Base-by-base conservation (phyloP, 2,329 filamentous ascomycete genomes). In the Teratosphaeria pseudoeucalypti region DNA sequence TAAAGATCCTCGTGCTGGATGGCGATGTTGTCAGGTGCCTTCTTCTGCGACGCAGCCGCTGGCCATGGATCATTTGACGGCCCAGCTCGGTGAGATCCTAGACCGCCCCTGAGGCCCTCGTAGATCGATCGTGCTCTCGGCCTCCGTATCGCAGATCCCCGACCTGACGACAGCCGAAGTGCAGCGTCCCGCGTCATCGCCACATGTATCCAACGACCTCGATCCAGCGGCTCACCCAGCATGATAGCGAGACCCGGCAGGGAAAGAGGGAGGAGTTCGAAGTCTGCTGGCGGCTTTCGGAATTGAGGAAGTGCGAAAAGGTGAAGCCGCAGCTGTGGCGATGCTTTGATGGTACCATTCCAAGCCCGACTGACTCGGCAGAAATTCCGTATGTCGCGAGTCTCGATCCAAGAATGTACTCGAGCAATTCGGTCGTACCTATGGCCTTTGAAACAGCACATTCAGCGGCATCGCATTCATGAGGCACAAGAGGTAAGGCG, bases 181-280 rank as follows among this genome's bases (percentile, higher is more conserved):
- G 67, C 67, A 27, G 67, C 66, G 10, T 59, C 59, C 14, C 27
- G 55, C 5, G 58, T 63, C 57, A 70, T 64, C 6, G 29, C 60
- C 39, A 69, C 59, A 37, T 63, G 39, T 29, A 71, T 60, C 67
- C 67, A 71, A 16, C 60, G 63, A 14, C 68, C 68, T 27, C 61
- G 62, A 10, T 65, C 58, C 16, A 68, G 56, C 6, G 58, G 58
- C 19, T 66, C 61, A 16, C 64, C 67, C 12, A 54, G 57, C 23
- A 61, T 56, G 55, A 69, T 66, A 5, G 39, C 10, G 32, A 71
- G 55, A 3, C 68, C 68, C n/a, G 67, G 61, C 12, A 67, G 19
- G 12, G 59, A 62, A 14, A 65, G 39, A 32, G 62, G 60, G 9
- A 71, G 59, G 3, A 71, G 61, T 55, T 64, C 56, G 57, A 64